These are phyloP conservation scores for Arthrobotrys pseudoclavata DNA, from an alignment of 2,329 filamentous ascomycete species.

Conservation along the genomic window DNA sequence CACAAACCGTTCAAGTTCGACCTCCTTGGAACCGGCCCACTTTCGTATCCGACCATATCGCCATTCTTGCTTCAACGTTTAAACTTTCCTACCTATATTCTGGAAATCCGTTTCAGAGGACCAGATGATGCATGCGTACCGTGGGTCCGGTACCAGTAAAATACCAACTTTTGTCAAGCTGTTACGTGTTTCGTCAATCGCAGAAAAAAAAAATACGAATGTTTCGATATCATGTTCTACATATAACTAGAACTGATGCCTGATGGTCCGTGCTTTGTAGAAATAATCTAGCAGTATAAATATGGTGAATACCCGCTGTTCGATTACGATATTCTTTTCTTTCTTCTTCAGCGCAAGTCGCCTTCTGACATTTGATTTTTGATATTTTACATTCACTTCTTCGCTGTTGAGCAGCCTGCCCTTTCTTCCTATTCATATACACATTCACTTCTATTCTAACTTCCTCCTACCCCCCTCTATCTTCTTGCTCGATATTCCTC, in stretches of 20 bases:
- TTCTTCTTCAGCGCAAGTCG: slow-evolving; percentile 50
- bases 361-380: slow-evolving; percentile 10
- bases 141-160: slow-evolving; percentile 17
- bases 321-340: slow-evolving; percentile 2
- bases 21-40: slow-evolving; percentile 54
- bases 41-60: neutral
- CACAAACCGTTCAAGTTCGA: slow-evolving; percentile 43
- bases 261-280: too few species aligned
- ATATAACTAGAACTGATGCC: too few species aligned
- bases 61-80: neutral
- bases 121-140: neutral
- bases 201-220: neutral
- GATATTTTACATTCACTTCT: slow-evolving; percentile 27
- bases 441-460: slow-evolving; percentile 29
- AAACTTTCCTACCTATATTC: slow-evolving; percentile 27
- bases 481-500: too few species aligned
- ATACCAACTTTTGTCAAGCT: neutral
- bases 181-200: slow-evolving; percentile 35
- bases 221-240: slow-evolving; percentile 20
- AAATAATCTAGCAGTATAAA: slow-evolving; percentile 48
- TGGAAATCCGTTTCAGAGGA: slow-evolving; percentile 16
- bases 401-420: slow-evolving; percentile 38
- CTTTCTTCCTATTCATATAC: neutral
- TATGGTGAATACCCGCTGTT: neutral
- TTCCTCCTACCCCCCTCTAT: neutral